Percentiles rank a stretch among this genome's conserved stretches.
Evolutionary conservation across 352 stramenopile species (phyloP).

Genomic region (Saprolegnia parasitica): DNA sequence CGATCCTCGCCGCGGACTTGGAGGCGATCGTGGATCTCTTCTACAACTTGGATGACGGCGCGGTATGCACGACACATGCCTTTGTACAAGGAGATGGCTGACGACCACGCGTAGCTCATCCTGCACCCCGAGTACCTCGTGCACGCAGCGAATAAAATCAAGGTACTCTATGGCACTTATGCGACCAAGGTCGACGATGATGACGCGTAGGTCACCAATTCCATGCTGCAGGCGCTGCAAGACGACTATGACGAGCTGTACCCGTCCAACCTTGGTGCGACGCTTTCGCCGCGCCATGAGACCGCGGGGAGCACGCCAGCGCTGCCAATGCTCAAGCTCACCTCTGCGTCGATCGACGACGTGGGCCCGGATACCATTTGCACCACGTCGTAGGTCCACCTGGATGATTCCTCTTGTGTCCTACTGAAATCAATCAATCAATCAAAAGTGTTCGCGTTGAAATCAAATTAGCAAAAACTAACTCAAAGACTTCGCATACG

Average conservation of each 20-base stretch:
- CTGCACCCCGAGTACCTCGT: slow-evolving; percentile 5
- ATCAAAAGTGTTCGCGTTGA: no score
- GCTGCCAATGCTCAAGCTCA: no score
- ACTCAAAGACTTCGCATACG: no score
- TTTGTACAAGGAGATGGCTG: background rate
- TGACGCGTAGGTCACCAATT: slow-evolving; percentile 33
- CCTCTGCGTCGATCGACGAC: no score
- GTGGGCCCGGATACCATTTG: no score
- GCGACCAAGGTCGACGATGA: slow-evolving; percentile 19
- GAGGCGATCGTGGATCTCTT: slow-evolving; percentile 73
- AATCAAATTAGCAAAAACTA: no score
- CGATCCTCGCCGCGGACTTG: slow-evolving; percentile 56
- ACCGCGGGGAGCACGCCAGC: no score
- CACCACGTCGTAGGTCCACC: no score
- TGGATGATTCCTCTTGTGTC: no score
- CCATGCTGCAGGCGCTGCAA: slow-evolving; percentile 34
- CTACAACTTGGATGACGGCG: slow-evolving; percentile 59
- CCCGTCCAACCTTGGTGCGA: background rate
- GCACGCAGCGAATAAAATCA: slow-evolving; percentile 16
- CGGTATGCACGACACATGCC: slow-evolving; percentile 38
- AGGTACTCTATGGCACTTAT: slow-evolving; percentile 33
- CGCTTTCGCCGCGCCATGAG: background rate
- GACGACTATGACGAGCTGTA: slow-evolving; percentile 35
- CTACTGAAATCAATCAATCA: no score
- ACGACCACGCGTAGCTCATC: background rate